Evolutionary conservation across 2,329 filamentous ascomycete species (phyloP).

Genomic region (Thermothelomyces thermophilus): DNA sequence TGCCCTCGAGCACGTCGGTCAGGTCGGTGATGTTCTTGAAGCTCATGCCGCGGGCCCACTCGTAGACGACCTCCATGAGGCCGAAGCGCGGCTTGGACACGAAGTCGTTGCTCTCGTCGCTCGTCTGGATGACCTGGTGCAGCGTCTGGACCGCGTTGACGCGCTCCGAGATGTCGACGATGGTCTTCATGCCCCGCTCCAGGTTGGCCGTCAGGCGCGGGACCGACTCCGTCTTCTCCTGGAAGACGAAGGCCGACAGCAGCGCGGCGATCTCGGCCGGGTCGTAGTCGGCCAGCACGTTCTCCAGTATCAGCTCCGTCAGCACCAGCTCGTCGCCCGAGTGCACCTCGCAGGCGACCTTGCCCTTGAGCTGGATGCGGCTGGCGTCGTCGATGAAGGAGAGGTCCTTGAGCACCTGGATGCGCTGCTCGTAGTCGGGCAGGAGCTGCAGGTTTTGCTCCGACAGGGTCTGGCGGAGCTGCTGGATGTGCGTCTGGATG

Average conservation of each 20-base stretch:
- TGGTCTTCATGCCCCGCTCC: constrained; percentile 74
- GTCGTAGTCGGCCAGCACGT: constrained; percentile 90
- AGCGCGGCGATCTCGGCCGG: constrained; percentile 94
- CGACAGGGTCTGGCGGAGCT: constrained; percentile 82
- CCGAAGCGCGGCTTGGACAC: constrained; percentile 82
- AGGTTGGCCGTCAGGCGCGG: constrained; percentile 77
- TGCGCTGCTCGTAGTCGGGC: constrained; percentile 93
- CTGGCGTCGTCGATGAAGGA: constrained; percentile 83
- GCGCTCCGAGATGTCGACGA: constrained; percentile 85
- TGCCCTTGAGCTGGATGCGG: constrained; percentile 92
- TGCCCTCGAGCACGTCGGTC: constrained; percentile 94
- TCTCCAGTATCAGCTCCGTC: constrained; percentile 93
- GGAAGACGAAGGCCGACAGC: constrained; percentile 91
- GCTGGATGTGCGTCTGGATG: constrained; percentile 85
- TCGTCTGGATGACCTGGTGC: constrained; percentile 84
- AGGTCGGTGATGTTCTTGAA: constrained; percentile 97
- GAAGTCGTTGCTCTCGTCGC: constrained; percentile 90
- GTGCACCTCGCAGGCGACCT: constrained; percentile 97
- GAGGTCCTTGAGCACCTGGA: constrained; percentile 84
- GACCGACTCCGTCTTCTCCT: constrained; percentile 83
- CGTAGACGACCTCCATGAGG: constrained; percentile 94
- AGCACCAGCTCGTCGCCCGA: constrained; percentile 94
- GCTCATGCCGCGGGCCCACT: constrained; percentile 96
- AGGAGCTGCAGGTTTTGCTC: constrained; percentile 94
- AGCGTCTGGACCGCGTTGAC: constrained; percentile 84